Base-by-base conservation (phyloP, 1,284 basidiomycete species). In the Meira miltonrushii region DNA sequence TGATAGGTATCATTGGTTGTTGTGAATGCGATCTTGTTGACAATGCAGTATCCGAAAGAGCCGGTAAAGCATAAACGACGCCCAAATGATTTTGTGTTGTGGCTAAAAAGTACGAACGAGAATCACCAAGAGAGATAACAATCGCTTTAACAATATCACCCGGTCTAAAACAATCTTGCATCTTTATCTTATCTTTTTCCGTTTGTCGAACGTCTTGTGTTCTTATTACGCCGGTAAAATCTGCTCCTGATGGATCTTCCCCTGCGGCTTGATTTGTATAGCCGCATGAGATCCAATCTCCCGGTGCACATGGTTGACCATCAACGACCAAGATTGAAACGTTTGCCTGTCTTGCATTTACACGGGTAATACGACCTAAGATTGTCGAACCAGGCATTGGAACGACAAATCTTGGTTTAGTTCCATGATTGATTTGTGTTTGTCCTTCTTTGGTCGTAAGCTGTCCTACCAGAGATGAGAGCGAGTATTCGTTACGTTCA, bases 11-110 rank as follows among this genome's bases (percentile, higher is more conserved):
- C 65, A 78, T 15, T 37, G 59, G 54, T 28, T 28, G 23, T 23
- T 53, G 39, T 8, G 19, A 39, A 33, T 9, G 46, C 19, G 33
- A 37, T 19, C 50, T 25, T 13, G 25, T 15, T 11, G 49, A n/a
- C 12, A 59, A 37, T 23, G 48, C 51, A 23, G 39, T 39, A 28
- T 39, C 46, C 15, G 19, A 55, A 21, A 44, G 49, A 33, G 39
- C 77, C 80, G 76, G 68, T 12, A 58, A 59, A 1, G 75, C 75
- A 47, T 74, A 74, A 25, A 78, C 65, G 1, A 94, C 92, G 1
- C 95, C 94, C 2, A 97, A 84, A 68, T 94, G 88, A 79, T 97
- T 97, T 44, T 89, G 83, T 6, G 91, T 92, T 4, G 95, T 98
- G 0, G 92, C 91, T 39, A 97, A 84, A 80, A 92, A 95, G 80